phyloP scores from a whole-genome alignment of 495 filamentous ascomycete genomes.

The Penicillium nucicola region DNA sequence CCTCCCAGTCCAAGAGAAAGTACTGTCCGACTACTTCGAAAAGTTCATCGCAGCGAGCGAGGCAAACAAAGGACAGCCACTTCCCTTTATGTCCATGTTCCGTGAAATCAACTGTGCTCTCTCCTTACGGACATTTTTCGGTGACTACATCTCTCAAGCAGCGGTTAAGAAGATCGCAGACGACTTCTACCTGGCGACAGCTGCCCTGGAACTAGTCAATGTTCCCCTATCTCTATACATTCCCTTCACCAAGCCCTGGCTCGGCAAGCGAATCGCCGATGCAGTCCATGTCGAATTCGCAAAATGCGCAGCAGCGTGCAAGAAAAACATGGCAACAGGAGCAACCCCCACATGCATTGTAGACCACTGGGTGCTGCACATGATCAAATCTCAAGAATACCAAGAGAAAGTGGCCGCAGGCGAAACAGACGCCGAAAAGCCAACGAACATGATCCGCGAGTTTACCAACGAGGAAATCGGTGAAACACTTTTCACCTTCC shows the following conservation, averaged over 20 bases:
- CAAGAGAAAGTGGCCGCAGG: slow-evolving; percentile 62
- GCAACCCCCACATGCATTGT: slow-evolving; percentile 81
- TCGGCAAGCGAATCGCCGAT: slow-evolving; percentile 82
- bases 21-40: slow-evolving; percentile 77
- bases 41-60: slow-evolving; percentile 65
- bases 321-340: slow-evolving; percentile 80
- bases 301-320: slow-evolving; percentile 82
- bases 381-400: slow-evolving; percentile 75
- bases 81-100: slow-evolving; percentile 80
- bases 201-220: slow-evolving; percentile 91
- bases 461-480: slow-evolving; percentile 89
- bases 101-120: slow-evolving; percentile 91
- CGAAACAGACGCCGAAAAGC: slow-evolving; percentile 66
- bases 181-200: slow-evolving; percentile 91
- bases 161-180: slow-evolving; percentile 91
- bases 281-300: slow-evolving; percentile 82
- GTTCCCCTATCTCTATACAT: slow-evolving; percentile 79
- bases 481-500: slow-evolving; percentile 90
- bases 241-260: slow-evolving; percentile 92
- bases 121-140: slow-evolving; percentile 62
- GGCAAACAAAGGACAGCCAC: slow-evolving; percentile 57
- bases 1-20: slow-evolving; percentile 81
- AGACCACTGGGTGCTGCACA: slow-evolving; percentile 81
- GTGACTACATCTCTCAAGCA: slow-evolving; percentile 38
- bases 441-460: slow-evolving; percentile 69